Evolutionary conservation across 805 yeast genomes (phyloP), one percentile per base, ranked within the genome.

Genomic region (Suhomyces pyralidae): DNA sequence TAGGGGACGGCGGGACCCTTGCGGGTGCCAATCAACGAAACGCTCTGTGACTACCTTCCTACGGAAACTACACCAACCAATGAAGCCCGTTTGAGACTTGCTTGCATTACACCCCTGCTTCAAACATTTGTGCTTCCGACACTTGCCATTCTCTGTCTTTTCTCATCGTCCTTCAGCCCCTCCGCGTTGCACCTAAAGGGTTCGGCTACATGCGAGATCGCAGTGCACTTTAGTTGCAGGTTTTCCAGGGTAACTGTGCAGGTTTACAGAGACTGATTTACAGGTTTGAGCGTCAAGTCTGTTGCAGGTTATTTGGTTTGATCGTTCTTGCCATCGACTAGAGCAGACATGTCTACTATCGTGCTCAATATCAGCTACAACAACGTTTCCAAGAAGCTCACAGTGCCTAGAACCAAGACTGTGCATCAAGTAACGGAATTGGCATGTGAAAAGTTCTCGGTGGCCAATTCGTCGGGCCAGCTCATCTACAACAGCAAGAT

Each of bases 401-500:
- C 65, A 19, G 62, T 67, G 28, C 45, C 64, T 4, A 58, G 58
- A 34, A 49, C 66, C 10, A 48, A 55, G n/a, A 62, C 74, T 1
- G 63, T 73, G n/a, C 58, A 59, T 24, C 73, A 69, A 46, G 57
- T 74, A 43, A 56, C 61, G 4, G 50, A 51, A 24, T 45, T 52
- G 10, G 43, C 67, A 7, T 53, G 66, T 17, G 62, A 62, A 15
- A 67, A 67, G 53, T 74, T 72, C 56, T 59, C 58, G 26, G 51
- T 72, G 9, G 20, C 48, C 12, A 7, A 40, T n/a, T 53, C 52
- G 3, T 54, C 50, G n/a, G 77, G 73, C 5, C 57, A 58, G 15
- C 55, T 74, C 44, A 32, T 42, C n/a, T 55, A 64, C 54, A 65
- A 69, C 45, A 62, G 64, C 51, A 71, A 70, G 51, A 58, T 48